Evolutionary conservation across 164 flowering plant genomes (phyloP), one percentile per base, ranked within the genome.

Genomic region (Buxus sempervirens): DNA sequence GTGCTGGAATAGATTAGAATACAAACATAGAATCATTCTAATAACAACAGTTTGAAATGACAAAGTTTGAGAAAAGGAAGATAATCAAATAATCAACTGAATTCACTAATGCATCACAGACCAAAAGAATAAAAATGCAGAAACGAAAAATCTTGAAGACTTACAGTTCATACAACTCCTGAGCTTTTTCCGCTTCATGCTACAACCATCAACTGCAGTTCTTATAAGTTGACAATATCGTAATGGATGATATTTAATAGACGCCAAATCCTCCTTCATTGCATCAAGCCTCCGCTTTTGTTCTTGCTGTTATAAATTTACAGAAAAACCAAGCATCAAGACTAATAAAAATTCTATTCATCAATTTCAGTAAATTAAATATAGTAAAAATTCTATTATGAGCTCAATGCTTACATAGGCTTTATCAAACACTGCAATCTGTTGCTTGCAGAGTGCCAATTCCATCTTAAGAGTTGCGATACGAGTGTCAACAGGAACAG

Each of bases 231-330:
- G 58, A 67, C 68, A 69, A 70, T 82, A 83, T 55, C 72, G 79
- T 54, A 90, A 53, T 19, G 98, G 97, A 58, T 93, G 93, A 80
- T 91, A 93, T 55, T 79, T 80, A 78, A 93, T 56, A 13, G 82
- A 78, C 28, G 22, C 72, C 74, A 93, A 73, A 79, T 77, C 70
- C 67, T 85, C 79, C 69, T 83, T 81, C 55, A 86, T 81, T 36
- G 27, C 76, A 24, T 83, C 82, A 66, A 90, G 87, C 78, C 83
- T 86, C 54, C 45, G 66, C 65, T 77, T 84, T 69, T 80, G 84
- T 65, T 73, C 81, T 69, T 56, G 79, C 98, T 90, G 82, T 58
- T 60, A 72, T 16, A 28, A 61, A 45, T 32, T 3, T 7, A 32
- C 5, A 57, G 73, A 20, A 70, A 18, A 32, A 19, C 24, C 63